Evolutionary conservation across 306 rosid species (phyloP), one percentile per base, ranked within the genome.

Genomic region (Prunus mume): DNA sequence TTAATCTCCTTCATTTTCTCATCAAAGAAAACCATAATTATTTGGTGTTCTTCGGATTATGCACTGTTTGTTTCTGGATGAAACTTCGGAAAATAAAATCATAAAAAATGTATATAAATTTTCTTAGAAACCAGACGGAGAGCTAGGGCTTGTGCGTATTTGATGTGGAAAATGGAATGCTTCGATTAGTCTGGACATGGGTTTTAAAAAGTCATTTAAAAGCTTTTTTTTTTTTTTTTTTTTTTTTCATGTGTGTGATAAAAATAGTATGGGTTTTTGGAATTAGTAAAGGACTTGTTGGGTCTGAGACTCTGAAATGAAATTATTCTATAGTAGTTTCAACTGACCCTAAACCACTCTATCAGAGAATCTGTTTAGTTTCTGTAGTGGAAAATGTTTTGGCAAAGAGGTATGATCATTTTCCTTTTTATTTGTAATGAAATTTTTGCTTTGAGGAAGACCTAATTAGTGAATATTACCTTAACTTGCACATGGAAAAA

Each of bases 11-110:
- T 66, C 20, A n/a, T 6, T 12, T 7, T 55, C 54, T 55, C 45
- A 22, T 57, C 12, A 28, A 68, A 55, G 6, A 8, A 6, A 12
- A 25, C 19, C 67, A 13, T 72, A 27, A n/a, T 68, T 38, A 12
- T 72, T 54, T 27, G 0, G 19, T 27, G 4, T 60, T 65, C 6
- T 50, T 19, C 8, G 2, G 28, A 54, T 70, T 49, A 41, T 32
- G 63, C 47, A 80, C 55, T 72, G 38, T 70, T 85, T 58, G 69
- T 63, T 15, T 72, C 28, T 22, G 11, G 2, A 18, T 60, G 61
- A 75, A 51, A 1, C 11, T 12, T 43, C 12, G 38, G 27, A 61
- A 43, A 46, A 15, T 3, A 3, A 24, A 11, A 58, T 0, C 12
- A 12, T 9, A 4, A 24, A 22, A 38, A 6, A 38, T 6, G 43